Base-by-base conservation (phyloP, 805 yeast species). In the Kazachstania psychrophila region DNA sequence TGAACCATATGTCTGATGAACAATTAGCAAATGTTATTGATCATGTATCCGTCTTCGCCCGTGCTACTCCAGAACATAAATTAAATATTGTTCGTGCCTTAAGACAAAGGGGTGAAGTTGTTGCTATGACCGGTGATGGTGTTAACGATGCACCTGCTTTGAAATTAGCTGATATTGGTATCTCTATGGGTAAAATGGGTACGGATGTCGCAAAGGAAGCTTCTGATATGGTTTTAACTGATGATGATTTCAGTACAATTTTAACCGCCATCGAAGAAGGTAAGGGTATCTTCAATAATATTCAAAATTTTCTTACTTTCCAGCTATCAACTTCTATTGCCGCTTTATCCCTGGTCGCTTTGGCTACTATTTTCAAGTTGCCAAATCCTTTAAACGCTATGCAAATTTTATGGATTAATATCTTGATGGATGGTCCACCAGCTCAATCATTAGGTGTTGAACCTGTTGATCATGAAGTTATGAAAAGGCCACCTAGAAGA, bases 101-200 rank as follows among this genome's bases (percentile, higher is more conserved):
- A 45, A 94, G 88, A 58, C 73, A 75, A 57, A 73, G 94, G 56
- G 96, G 96, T 35, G 95, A 89, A 58, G 78, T 89, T 44, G 97
- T 89, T 36, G 98, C 96, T 17, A 88, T 89, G 96, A 88, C 97
- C n/a, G 98, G 98, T 49, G 97, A 88, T 62, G 97, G 97, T 63
- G 96, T 89, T 11, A 88, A 88, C 59, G 97, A 88, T 67, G 97
- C 97, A 0, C 97, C 97, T n/a, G 96, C 97, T 5, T 70, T 89
- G 49, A 88, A 89, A 57, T 69, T 88, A 48, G 96, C 97, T 2
- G 96, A 88, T 62, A 88, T 88, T 49, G 97, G 97, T 52, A 85
- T 89, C 48, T 79, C 95, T 11, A 87, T 88, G 92, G 92, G 87
- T 42, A 75, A 75, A 48, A 79, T 82, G 66, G 98, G 98, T 41